Base-by-base conservation (phyloP, 352 stramenopile genomes). In the Peronospora destructor region DNA sequence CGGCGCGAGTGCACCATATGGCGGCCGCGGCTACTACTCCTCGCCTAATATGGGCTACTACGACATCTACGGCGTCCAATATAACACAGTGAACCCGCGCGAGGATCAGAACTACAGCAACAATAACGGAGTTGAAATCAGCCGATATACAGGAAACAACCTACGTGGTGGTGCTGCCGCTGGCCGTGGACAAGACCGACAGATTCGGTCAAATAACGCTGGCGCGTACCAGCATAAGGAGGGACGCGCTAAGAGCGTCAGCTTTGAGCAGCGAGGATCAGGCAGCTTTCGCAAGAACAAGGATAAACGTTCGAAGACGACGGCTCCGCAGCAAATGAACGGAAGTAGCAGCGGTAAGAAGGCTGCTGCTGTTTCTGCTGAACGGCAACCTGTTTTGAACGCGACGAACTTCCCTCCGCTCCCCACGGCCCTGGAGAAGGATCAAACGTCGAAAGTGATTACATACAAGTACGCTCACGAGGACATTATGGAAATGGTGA, bases 401-500 rank as follows among this genome's bases (percentile, higher is more conserved):
- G 70, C 76, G 44, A 70, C 73, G 21, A 91, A 93, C 68, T 93
- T 93, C 56, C 82, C 82, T 37, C 82, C 82, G 7, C 73, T 93
- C 1, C 79, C 79, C 9, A 73, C 63, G 13, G 59, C 53, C 25
- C 29, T 45, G 32, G 66, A 76, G 33, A 66, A 76, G 51, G 52
- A 53, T n/a, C 66, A 64, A 17, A 59, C 41, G 14, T 59, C 57
- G 16, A 75, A 61, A 17, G 63, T 69, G 35, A 88, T 88, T 59
- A 80, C 61, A 38, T 56, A 83, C 59, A 64, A 77, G 50, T 96
- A 95, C 64, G 59, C 73, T 28, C 81, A 94, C 60, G 86, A 96
- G 58, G 86, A 95, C 54, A 94, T 96, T 48, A 84, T 96, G 67
- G 82, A 91, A 58, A 92, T 95, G 49, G 86, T 95, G 29, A 94